Evolutionary conservation across 2,329 filamentous ascomycete species (phyloP).

Genomic region (Epicoccum sorghinum): DNA sequence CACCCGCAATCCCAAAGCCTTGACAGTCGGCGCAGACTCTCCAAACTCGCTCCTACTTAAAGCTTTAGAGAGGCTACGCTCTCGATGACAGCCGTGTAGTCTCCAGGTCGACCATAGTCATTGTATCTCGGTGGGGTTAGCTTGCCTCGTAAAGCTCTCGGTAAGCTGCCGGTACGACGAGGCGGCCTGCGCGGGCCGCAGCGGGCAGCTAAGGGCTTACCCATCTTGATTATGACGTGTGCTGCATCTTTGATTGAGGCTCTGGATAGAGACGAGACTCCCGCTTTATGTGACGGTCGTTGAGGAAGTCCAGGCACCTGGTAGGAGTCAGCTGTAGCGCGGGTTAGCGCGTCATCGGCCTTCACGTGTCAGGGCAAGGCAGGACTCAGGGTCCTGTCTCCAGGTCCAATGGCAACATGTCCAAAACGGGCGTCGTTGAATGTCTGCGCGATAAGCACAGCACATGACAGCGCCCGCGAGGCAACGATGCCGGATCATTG

Average conservation of each 20-base stretch:
- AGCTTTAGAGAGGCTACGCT: neutral
- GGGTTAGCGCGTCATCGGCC: conserved; percentile 8
- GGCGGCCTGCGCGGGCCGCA: conserved; percentile 16
- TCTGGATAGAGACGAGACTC: neutral
- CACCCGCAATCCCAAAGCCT: no score
- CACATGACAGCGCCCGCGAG: neutral
- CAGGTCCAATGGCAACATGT: neutral
- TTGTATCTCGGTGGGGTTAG: neutral
- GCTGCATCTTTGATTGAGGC: conserved; percentile 2
- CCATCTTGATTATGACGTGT: conserved; percentile 2
- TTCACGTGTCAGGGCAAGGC: conserved; percentile 4
- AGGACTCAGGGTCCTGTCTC: conserved; percentile 3
- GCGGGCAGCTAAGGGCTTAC: conserved; percentile 4
- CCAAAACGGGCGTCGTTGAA: neutral
- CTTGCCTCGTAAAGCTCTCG: neutral
- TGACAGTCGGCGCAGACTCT: no score
- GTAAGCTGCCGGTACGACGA: conserved; percentile 1
- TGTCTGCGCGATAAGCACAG: conserved; percentile 9
- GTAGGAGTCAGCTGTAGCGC: conserved; percentile 10
- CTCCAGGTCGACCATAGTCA: no score
- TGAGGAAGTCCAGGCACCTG: neutral
- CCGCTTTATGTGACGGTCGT: neutral
- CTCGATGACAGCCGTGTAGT: no score
- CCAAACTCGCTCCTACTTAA: neutral
- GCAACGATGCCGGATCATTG: no score